phyloP scores from a whole-genome alignment of 352 stramenopile species.

The Phytophthora hybrid region DNA sequence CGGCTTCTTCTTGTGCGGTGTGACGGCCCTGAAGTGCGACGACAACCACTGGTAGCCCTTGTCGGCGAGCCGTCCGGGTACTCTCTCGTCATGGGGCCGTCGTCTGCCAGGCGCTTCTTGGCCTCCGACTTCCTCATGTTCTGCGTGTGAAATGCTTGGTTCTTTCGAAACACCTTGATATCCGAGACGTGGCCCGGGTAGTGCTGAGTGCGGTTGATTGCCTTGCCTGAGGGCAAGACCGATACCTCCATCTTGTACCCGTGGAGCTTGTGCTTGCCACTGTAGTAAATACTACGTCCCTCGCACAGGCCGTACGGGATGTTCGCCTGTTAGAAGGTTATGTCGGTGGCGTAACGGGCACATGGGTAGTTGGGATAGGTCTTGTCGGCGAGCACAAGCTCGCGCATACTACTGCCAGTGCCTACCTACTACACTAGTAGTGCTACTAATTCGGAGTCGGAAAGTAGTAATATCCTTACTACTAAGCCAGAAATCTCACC shows the following conservation, averaged over 20 bases:
- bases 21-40: background rate
- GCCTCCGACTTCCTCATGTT: background rate
- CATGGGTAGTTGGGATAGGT: constrained; percentile 6
- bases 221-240: background rate
- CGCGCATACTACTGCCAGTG: too few species aligned
- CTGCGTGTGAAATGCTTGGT: too few species aligned
- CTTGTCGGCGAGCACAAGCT: background rate
- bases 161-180: background rate
- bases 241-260: background rate
- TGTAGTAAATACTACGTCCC: background rate
- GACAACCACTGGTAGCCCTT: background rate
- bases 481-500: too few species aligned
- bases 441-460: too few species aligned
- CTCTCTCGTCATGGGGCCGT: too few species aligned
- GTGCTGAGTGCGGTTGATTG: background rate
- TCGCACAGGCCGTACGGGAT: constrained; percentile 2
- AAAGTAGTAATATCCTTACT: too few species aligned
- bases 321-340: constrained; percentile 17
- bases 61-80: background rate
- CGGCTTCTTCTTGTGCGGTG: background rate
- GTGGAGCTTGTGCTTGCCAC: background rate
- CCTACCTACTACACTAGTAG: too few species aligned
- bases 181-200: background rate
- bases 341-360: constrained; percentile 10
- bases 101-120: background rate